Conservation (phyloP, 2,329 filamentous ascomycete genomes). For the Fusarium lyarnte region DNA sequence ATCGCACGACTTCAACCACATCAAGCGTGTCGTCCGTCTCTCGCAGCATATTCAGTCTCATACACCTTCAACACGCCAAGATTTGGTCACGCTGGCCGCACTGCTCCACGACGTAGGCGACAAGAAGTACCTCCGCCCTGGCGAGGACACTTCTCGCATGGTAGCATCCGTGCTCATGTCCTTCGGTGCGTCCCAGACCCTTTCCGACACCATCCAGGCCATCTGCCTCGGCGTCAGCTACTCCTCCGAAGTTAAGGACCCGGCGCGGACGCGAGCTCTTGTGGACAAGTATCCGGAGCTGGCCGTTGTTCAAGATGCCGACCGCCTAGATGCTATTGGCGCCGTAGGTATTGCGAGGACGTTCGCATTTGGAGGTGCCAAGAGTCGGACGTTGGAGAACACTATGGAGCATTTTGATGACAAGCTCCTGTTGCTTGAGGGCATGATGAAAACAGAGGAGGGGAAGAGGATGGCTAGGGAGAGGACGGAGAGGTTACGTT, state of each 20-base stretch:
- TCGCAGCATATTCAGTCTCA: conserved; percentile 70
- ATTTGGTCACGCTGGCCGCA: conserved; percentile 73
- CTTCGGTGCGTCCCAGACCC: conserved; percentile 62
- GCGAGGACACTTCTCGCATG: conserved; percentile 65
- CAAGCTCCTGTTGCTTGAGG: conserved; percentile 74
- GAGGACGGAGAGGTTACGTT: conserved; percentile 61
- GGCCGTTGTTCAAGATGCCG: conserved; percentile 90
- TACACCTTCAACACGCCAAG: conserved; percentile 53
- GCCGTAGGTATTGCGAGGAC: conserved; percentile 82
- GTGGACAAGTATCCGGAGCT: conserved; percentile 68
- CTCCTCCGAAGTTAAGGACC: conserved; percentile 75
- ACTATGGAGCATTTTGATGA: conserved; percentile 80
- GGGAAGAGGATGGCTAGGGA: conserved; percentile 63
- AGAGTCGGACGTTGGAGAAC: conserved; percentile 66
- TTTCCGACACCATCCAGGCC: conserved; percentile 74
- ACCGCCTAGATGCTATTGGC: conserved; percentile 90
- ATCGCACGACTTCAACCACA: conserved; percentile 89
- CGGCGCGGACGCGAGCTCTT: conserved; percentile 66
- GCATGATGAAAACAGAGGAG: conserved; percentile 71
- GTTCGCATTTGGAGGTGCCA: conserved; percentile 73
- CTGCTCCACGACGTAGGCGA: conserved; percentile 91
- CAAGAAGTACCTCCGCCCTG: conserved; percentile 76
- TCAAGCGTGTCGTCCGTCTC: conserved; percentile 80
- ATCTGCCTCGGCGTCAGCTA: conserved; percentile 84
- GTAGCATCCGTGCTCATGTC: conserved; percentile 65